phyloP scores from a whole-genome alignment of 75 land plant genomes.

The Selaginella moellendorffii region DNA sequence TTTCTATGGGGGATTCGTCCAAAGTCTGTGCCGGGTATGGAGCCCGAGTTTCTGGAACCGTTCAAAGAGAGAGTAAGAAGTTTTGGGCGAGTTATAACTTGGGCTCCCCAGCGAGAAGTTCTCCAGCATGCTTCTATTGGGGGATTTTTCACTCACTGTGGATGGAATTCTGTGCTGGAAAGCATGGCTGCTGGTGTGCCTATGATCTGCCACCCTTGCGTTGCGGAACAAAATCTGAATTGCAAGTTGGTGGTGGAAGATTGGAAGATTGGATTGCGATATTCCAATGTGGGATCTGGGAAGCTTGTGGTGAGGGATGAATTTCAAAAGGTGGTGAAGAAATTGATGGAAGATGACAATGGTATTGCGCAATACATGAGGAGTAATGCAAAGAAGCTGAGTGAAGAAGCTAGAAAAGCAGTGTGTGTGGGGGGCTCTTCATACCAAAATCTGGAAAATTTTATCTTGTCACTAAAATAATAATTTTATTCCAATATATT shows the following conservation, averaged over 20 bases:
- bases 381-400: no score
- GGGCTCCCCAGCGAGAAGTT: slow-evolving; percentile 12
- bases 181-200: slow-evolving; percentile 15
- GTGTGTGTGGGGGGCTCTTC: no score
- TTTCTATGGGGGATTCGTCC: not conserved
- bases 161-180: slow-evolving; percentile 22
- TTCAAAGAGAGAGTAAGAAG: not conserved
- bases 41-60: not conserved
- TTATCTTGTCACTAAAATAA: no score
- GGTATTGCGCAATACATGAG: no score
- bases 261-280: not conserved
- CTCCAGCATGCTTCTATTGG: slow-evolving; percentile 13
- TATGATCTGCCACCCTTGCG: slow-evolving; percentile 18
- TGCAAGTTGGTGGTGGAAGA: slow-evolving; percentile 10
- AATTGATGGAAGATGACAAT: no score
- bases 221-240: slow-evolving; percentile 35
- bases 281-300: no score
- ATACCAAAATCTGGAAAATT: no score
- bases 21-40: not conserved
- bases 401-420: no score
- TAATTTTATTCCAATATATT: no score
- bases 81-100: not conserved
- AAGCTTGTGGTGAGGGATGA: no score
- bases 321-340: no score
- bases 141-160: slow-evolving; percentile 25